phyloP scores from a whole-genome alignment of 192 early-diverging fungal species.

The Coemansia sp. region DNA sequence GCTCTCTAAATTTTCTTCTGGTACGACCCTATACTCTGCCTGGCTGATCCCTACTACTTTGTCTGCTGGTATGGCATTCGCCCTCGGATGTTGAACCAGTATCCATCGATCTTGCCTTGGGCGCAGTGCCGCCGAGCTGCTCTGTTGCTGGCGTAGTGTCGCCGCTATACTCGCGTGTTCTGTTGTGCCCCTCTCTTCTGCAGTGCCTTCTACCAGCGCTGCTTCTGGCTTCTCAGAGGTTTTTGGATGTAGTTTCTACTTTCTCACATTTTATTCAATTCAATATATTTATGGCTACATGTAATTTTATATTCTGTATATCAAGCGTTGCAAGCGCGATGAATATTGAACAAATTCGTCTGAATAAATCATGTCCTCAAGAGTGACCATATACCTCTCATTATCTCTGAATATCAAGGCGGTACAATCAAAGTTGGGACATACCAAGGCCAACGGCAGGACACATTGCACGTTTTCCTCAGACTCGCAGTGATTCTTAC shows the following conservation, averaged over 20 bases:
- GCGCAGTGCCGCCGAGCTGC: too few species aligned
- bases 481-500: background rate
- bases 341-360: background rate
- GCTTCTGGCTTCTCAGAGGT: background rate
- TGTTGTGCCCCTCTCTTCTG: too few species aligned
- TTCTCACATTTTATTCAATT: background rate
- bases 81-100: too few species aligned
- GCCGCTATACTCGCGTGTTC: too few species aligned
- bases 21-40: too few species aligned
- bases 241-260: background rate
- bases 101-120: too few species aligned
- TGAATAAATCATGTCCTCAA: background rate
- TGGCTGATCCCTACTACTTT: too few species aligned
- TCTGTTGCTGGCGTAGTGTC: too few species aligned
- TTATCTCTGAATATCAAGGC: background rate
- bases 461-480: background rate
- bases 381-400: background rate
- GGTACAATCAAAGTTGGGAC: background rate
- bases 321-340: background rate
- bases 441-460: background rate
- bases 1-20: too few species aligned
- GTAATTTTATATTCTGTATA: background rate
- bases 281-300: background rate
- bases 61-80: too few species aligned
- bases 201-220: too few species aligned